Conservation (phyloP, 805 yeast species). For the Saturnispora hagleri region DNA sequence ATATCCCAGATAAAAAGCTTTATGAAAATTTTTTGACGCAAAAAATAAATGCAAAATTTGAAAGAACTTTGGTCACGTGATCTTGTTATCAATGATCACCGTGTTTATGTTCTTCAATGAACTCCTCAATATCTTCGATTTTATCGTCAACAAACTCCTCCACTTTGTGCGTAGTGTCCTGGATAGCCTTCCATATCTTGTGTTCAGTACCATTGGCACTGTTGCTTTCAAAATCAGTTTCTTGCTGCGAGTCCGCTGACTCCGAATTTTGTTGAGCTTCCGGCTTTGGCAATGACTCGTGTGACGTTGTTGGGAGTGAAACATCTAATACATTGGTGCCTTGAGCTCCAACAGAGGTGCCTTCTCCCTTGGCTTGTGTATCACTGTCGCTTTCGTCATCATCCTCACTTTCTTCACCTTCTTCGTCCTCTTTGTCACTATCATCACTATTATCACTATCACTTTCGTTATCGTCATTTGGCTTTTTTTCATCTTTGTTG, state of each 20-base stretch:
- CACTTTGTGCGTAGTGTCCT: conserved; percentile 2
- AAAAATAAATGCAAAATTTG: not conserved
- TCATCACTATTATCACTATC: conserved; percentile 4
- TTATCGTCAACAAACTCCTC: conserved; percentile 4
- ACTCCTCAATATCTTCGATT: not conserved
- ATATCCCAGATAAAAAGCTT: not conserved
- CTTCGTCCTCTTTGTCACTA: not conserved
- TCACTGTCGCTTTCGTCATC: not conserved
- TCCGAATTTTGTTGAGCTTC: not conserved
- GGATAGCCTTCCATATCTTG: not conserved
- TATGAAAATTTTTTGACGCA: not conserved
- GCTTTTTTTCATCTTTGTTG: not conserved
- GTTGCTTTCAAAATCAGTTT: not conserved
- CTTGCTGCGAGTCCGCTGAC: not conserved
- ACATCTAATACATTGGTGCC: not conserved
- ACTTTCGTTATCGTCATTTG: conserved; percentile 7
- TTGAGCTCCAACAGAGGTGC: not conserved
- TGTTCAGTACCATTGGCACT: not conserved
- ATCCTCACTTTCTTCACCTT: conserved; percentile 2
- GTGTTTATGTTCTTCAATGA: not conserved
- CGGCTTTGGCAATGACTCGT: not conserved
- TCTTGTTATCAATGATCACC: not conserved
- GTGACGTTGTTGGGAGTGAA: not conserved
- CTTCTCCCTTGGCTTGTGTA: conserved; percentile 1
- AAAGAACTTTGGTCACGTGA: not conserved